phyloP scores from a whole-genome alignment of 2,329 filamentous ascomycete genomes.

The Trichophyton verrucosum region DNA sequence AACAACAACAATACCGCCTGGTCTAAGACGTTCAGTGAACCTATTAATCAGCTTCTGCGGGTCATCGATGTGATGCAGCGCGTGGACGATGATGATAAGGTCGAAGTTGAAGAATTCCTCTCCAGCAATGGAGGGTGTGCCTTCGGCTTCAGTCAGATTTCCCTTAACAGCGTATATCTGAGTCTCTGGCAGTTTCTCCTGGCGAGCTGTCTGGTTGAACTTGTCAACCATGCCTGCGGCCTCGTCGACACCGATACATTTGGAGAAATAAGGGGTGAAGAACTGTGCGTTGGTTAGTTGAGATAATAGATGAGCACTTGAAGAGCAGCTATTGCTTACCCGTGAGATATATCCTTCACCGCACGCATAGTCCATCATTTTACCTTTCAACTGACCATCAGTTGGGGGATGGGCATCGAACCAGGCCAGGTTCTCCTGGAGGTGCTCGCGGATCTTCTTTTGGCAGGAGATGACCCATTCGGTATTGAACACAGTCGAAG shows the following conservation, averaged over 20 bases:
- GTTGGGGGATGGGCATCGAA: slow-evolving; percentile 5
- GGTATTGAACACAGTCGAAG: slow-evolving; percentile 7
- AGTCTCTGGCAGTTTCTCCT: slow-evolving; percentile 4
- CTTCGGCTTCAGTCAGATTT: slow-evolving; percentile 6
- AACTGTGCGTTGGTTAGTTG: slow-evolving; percentile 3
- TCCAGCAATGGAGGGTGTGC: background rate
- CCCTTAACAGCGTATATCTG: slow-evolving; percentile 11
- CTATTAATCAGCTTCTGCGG: slow-evolving; percentile 5
- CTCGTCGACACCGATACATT: slow-evolving; percentile 14
- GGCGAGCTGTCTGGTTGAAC: slow-evolving; percentile 10
- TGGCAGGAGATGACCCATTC: slow-evolving; percentile 11
- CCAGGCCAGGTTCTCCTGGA: slow-evolving; percentile 13
- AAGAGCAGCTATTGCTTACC: slow-evolving; percentile 4
- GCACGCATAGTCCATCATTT: slow-evolving; percentile 15
- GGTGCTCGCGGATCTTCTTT: slow-evolving; percentile 4
- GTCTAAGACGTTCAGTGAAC: slow-evolving; percentile 10
- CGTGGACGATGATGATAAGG: slow-evolving; percentile 10
- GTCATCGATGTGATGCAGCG: slow-evolving; percentile 13
- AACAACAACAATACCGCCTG: slow-evolving; percentile 10
- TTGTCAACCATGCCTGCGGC: slow-evolving; percentile 12
- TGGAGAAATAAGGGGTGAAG: slow-evolving; percentile 10
- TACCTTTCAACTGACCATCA: background rate
- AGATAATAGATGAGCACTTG: background rate
- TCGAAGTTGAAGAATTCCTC: slow-evolving; percentile 14
- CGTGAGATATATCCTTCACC: slow-evolving; percentile 12